Base-by-base conservation (phyloP, 176 grass and related monocot species). In the Poa pratensis region DNA sequence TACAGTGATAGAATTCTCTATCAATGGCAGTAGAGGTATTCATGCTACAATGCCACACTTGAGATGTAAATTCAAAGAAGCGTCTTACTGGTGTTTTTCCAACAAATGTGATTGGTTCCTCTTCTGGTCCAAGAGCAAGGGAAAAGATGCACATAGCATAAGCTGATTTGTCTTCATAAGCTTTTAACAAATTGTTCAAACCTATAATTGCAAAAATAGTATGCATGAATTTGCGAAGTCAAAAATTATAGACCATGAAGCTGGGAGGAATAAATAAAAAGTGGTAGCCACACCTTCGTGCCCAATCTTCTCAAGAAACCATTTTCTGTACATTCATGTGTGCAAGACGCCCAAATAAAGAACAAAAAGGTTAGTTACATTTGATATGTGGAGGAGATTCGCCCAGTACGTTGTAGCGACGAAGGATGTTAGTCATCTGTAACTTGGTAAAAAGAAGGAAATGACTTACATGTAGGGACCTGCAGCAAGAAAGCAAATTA, bases 121-220 rank as follows among this genome's bases (percentile, higher is more conserved):
- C 86, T 75, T 73, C 72, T 51, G 93, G 96, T 79, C 90, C 96
- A 89, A 99, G 93, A 89, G 91, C 92, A 89, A 96, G 91, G 61
- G 96, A 96, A 92, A 96, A 99, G 55, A 96, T 94, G 82, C 96
- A 96, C 90, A 96, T 94, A 64, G 96, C 93, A 92, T 89, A 96
- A 35, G 96, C 96, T 75, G 96, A 96, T 90, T 99, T 99, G 85
- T 96, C 96, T 86, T 99, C 93, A 74, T 96, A 95, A 85, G 96
- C 96, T 32, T 86, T 92, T 78, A 99, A 70, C 63, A 99, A 12
- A 78, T 96, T 99, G 89, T 99, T 99, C 74, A 99, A 83, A 69
- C 96, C 96, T 99, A 78, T 11, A 83, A 69, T 78, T 32, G 32
- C 55, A 70, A 82, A 83, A 39, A 63, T 28, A 83, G 48, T 42